phyloP scores from a whole-genome alignment of 1,284 basidiomycete genomes.

The Veloporphyrellus conicus region DNA sequence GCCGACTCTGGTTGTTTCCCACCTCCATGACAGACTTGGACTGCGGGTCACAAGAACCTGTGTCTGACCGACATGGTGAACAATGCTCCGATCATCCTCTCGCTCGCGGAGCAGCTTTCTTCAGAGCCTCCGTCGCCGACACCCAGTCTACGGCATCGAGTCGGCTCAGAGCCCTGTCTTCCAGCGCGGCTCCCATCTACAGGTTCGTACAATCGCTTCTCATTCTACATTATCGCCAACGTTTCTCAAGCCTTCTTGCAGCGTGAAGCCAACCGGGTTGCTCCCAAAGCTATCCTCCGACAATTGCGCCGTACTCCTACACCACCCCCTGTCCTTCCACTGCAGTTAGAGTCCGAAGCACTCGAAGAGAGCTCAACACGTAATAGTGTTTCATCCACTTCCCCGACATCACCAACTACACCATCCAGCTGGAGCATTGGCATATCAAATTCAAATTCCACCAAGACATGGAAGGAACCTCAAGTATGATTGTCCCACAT shows the following conservation, averaged over 20 bases:
- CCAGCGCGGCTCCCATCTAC: constrained; percentile 63
- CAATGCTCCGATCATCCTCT: constrained; percentile 47
- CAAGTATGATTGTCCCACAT: constrained; percentile 42
- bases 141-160: constrained; percentile 32
- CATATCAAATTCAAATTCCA: constrained; percentile 14
- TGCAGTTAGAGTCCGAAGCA: constrained; percentile 18
- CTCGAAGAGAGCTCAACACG: constrained; percentile 10
- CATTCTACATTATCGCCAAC: constrained; percentile 18
- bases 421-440: constrained; percentile 22
- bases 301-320: constrained; percentile 45
- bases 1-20: neutral
- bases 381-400: constrained; percentile 29
- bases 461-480: constrained; percentile 52
- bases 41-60: neutral
- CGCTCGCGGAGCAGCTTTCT: constrained; percentile 36
- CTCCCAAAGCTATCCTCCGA: constrained; percentile 49
- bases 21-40: constrained; percentile 15
- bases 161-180: constrained; percentile 54
- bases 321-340: constrained; percentile 26
- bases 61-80: constrained; percentile 44
- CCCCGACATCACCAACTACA: constrained; percentile 32
- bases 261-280: constrained; percentile 58
- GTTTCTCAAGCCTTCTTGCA: constrained; percentile 54
- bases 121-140: constrained; percentile 14
- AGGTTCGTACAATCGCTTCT: constrained; percentile 39